Evolutionary conservation across 768 basidiomycete genomes (phyloP).

Genomic region (Leccinum rimulosum): DNA sequence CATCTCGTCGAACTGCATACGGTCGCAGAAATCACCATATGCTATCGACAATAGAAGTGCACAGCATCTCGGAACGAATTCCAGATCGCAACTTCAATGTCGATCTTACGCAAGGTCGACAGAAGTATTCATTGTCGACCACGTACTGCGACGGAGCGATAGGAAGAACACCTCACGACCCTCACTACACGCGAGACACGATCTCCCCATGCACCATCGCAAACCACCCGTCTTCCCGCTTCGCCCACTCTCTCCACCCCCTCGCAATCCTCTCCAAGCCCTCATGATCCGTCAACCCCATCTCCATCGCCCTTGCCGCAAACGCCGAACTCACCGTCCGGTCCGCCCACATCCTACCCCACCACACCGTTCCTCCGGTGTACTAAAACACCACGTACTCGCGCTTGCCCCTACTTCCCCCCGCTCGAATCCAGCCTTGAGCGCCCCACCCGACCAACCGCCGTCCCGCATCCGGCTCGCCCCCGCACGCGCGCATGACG

Average conservation of each 20-base stretch:
- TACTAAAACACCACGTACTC: constrained; percentile 38
- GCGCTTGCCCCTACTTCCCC: constrained; percentile 27
- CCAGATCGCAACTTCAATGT: not conserved
- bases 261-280: constrained; percentile 20
- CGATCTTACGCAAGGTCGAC: not conserved
- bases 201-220: constrained; percentile 34
- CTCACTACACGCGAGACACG: constrained; percentile 29
- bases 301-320: constrained; percentile 30
- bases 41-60: too few relatives aligned
- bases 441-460: too few relatives aligned
- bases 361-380: constrained; percentile 38
- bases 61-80: too few relatives aligned
- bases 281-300: constrained; percentile 22
- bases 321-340: constrained; percentile 34
- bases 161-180: too few relatives aligned
- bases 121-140: too few relatives aligned
- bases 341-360: constrained; percentile 34
- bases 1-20: too few relatives aligned
- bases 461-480: too few relatives aligned
- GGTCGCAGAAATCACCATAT: too few relatives aligned
- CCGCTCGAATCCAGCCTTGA: constrained; percentile 30
- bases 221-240: constrained; percentile 35
- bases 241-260: constrained; percentile 31
- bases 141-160: too few relatives aligned
- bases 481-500: not conserved